phyloP scores from a whole-genome alignment of 2,329 filamentous ascomycete genomes.

The Chrysosporium keratinophilum region DNA sequence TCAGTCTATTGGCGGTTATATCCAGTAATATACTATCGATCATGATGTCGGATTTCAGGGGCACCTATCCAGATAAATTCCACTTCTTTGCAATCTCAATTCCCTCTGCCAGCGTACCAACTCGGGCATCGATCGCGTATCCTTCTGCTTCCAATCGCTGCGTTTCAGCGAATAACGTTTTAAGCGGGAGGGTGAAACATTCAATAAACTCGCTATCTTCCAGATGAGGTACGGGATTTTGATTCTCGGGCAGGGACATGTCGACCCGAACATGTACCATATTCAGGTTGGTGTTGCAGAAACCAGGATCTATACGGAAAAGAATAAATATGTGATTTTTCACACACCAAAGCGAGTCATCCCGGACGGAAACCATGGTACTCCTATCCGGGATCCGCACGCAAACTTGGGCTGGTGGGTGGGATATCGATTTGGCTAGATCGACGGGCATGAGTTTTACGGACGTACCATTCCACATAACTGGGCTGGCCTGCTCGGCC shows the following conservation, averaged over 20 bases:
- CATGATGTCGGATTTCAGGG: neutral
- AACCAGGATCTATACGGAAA: conserved; percentile 34
- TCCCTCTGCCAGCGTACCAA: conserved; percentile 68
- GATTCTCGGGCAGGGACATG: conserved; percentile 57
- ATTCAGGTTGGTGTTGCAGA: conserved; percentile 42
- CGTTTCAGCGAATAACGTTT: conserved; percentile 55
- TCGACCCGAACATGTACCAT: conserved; percentile 64
- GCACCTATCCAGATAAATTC: conserved; percentile 17
- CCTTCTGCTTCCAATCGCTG: conserved; percentile 58
- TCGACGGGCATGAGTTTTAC: neutral
- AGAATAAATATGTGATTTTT: neutral
- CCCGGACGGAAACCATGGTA: too few relatives aligned
- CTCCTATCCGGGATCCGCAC: too few relatives aligned
- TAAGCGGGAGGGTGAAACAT: conserved; percentile 59
- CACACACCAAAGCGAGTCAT: too few relatives aligned
- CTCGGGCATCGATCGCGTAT: conserved; percentile 67
- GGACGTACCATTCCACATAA: conserved; percentile 38
- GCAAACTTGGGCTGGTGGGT: neutral
- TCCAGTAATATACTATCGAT: neutral
- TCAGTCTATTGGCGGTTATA: neutral
- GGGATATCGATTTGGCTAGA: neutral
- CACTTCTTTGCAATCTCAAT: conserved; percentile 57
- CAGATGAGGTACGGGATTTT: conserved; percentile 56
- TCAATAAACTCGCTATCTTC: conserved; percentile 79
- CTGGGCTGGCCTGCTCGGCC: conserved; percentile 32